These are phyloP conservation scores for Athelia psychrophila DNA, from an alignment of 1,284 basidiomycete genomes.

Conservation along the genomic window DNA sequence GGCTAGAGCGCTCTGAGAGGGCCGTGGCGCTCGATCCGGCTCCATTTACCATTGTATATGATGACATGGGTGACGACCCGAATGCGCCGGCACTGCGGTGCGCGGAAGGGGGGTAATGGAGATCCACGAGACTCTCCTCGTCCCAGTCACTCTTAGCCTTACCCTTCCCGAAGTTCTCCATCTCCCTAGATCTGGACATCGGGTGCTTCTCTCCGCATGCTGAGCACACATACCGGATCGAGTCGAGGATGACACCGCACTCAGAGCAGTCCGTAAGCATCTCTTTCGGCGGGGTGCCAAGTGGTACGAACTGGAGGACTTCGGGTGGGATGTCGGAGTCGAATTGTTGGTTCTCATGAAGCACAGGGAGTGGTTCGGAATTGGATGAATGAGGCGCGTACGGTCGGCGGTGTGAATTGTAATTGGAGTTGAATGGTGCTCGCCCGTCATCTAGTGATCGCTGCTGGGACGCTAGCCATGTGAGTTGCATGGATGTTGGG, in stretches of 20 bases:
- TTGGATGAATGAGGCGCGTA: constrained; percentile 20
- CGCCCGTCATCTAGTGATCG: constrained; percentile 16
- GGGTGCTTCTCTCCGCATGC: constrained; percentile 78
- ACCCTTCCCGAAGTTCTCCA: constrained; percentile 23
- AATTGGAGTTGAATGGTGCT: constrained; percentile 11
- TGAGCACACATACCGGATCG: constrained; percentile 83
- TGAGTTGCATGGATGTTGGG: constrained; percentile 62
- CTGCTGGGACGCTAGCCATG: constrained; percentile 55
- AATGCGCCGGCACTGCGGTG: constrained; percentile 13
- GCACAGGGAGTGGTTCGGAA: constrained; percentile 27
- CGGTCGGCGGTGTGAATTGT: constrained; percentile 15
- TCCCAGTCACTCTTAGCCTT: constrained; percentile 30
- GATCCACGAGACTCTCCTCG: constrained; percentile 8
- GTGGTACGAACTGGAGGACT: constrained; percentile 49
- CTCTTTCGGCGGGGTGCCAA: constrained; percentile 58
- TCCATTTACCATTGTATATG: constrained; percentile 27
- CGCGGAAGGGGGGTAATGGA: constrained; percentile 10
- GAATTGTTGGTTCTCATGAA: constrained; percentile 23
- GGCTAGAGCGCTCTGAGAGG: constrained; percentile 24
- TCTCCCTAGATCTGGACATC: constrained; percentile 11
- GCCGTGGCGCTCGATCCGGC: constrained; percentile 10
- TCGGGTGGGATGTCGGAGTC: constrained; percentile 47
- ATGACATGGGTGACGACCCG: constrained; percentile 34
- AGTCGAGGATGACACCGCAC: constrained; percentile 71
- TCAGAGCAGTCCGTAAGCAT: constrained; percentile 77